Evolutionary conservation across 805 yeast genomes (phyloP).

Genomic region (Yamadazyma insecticola): DNA sequence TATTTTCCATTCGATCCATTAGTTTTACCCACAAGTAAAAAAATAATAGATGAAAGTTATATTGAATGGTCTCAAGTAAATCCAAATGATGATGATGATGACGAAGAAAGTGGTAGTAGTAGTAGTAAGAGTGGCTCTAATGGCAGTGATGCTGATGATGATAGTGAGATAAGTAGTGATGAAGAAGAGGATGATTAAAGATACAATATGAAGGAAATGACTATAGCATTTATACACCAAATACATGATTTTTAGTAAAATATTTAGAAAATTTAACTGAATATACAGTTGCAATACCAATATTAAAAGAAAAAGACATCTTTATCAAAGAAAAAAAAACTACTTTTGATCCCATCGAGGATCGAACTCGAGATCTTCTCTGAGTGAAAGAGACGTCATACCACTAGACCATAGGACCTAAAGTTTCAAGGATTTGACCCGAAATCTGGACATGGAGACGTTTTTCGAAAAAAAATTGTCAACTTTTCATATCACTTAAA

Average conservation of each 20-base stretch:
- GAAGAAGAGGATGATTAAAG: conserved; percentile 1
- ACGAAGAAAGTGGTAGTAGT: conserved; percentile 38
- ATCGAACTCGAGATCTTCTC: conserved; percentile 31
- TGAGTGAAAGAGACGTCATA: conserved; percentile 29
- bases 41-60: conserved; percentile 45
- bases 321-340: conserved; percentile 4
- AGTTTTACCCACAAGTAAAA: conserved; percentile 58
- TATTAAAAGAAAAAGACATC: no score
- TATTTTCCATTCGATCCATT: conserved; percentile 96
- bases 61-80: conserved; percentile 70
- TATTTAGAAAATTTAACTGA: no score
- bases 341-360: conserved; percentile 24
- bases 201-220: no score
- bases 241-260: no score
- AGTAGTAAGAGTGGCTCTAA: conserved; percentile 19
- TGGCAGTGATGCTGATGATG: conserved; percentile 2
- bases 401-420: conserved; percentile 31
- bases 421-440: no score
- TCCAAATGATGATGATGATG: conserved; percentile 57
- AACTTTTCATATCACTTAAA: no score
- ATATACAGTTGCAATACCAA: no score
- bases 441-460: no score
- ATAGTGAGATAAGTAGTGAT: neutral
- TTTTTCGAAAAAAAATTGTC: no score
- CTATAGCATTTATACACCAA: conserved; percentile 3